These are phyloP conservation scores for Tricholoma matsutake DNA, from an alignment of 768 basidiomycete genomes.

Conservation along the genomic window DNA sequence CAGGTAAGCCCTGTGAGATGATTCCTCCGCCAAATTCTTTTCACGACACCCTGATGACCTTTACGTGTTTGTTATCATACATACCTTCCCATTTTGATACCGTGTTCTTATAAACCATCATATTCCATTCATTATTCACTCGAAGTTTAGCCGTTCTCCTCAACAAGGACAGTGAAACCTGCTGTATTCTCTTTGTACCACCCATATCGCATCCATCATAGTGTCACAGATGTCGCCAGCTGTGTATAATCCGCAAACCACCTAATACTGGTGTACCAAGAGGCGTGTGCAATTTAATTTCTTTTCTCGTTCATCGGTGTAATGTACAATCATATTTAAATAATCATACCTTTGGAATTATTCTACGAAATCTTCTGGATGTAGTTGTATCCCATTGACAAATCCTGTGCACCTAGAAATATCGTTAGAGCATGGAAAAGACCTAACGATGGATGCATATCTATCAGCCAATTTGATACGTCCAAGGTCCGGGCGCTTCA, in stretches of 20 bases:
- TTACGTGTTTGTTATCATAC: neutral
- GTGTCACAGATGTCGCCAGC: neutral
- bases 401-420: conserved; percentile 4
- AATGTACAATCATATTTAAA: neutral
- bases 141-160: neutral
- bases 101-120: neutral
- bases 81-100: neutral
- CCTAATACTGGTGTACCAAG: neutral
- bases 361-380: conserved; percentile 17
- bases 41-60: conserved; percentile 1
- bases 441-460: neutral
- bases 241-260: neutral
- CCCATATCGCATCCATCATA: neutral
- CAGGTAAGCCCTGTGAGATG: conserved; percentile 21
- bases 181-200: neutral
- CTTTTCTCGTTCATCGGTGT: neutral
- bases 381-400: conserved; percentile 18
- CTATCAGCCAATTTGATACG: conserved; percentile 21
- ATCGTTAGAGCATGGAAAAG: neutral
- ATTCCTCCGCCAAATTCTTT: neutral
- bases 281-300: neutral
- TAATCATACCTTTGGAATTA: conserved; percentile 2
- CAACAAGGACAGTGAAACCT: neutral
- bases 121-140: neutral
- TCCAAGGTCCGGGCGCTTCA: conserved; percentile 13